A percentile compares a stretch with the other conserved stretches of the same genome.
Conservation (phyloP, 2,329 filamentous ascomycete genomes). For the Leptoxyphium fumago region DNA sequence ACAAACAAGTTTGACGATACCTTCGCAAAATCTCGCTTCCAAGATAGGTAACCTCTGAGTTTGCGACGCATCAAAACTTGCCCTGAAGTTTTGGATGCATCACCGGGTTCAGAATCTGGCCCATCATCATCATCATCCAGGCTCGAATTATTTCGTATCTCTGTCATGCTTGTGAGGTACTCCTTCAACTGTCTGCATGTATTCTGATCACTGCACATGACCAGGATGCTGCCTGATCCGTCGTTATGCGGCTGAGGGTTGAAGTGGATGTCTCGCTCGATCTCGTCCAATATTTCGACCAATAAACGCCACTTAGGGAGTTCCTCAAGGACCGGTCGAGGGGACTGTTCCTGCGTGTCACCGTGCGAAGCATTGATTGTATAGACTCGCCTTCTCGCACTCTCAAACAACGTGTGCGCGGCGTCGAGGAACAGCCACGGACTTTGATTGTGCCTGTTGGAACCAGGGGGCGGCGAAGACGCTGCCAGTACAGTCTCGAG, state of each 20-base stretch:
- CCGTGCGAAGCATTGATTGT: slow-evolving; percentile 48
- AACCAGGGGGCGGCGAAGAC: slow-evolving; percentile 75
- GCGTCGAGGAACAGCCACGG: slow-evolving; percentile 95
- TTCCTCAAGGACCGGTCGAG: slow-evolving; percentile 77
- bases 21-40: slow-evolving; percentile 80
- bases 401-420: slow-evolving; percentile 85
- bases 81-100: slow-evolving; percentile 46
- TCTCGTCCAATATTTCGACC: slow-evolving; percentile 83
- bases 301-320: slow-evolving; percentile 86
- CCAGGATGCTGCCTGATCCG: slow-evolving; percentile 79
- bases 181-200: slow-evolving; percentile 82
- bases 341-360: slow-evolving; percentile 38
- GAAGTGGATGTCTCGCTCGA: slow-evolving; percentile 78
- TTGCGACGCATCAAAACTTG: slow-evolving; percentile 82
- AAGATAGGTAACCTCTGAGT: slow-evolving; percentile 71
- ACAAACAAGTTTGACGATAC: slow-evolving; percentile 66
- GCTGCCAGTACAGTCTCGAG: slow-evolving; percentile 88
- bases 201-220: slow-evolving; percentile 85
- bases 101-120: slow-evolving; percentile 25
- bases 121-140: slow-evolving; percentile 34
- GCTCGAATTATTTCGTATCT: slow-evolving; percentile 24
- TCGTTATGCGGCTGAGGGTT: slow-evolving; percentile 64
- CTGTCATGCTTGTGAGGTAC: slow-evolving; percentile 81
- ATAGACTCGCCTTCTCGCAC: slow-evolving; percentile 78
- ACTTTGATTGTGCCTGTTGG: slow-evolving; percentile 74